Evolutionary conservation across 2,329 filamentous ascomycete species (phyloP).

Genomic region (Nannizzia gypsea): DNA sequence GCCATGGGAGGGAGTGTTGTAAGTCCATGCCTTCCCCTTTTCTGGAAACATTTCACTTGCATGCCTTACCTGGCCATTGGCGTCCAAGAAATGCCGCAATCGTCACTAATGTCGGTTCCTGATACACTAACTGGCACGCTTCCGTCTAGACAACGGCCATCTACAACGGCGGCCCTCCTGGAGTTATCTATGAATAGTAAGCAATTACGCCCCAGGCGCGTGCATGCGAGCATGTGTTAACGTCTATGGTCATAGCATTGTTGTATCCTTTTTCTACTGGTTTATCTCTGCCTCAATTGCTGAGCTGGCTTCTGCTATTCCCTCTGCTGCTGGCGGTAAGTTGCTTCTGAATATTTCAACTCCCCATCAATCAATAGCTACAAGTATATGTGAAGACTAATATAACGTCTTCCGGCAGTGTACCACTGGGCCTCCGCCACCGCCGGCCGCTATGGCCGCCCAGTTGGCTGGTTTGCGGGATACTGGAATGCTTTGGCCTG

Average conservation of each 20-base stretch:
- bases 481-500: conserved; percentile 40
- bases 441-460: conserved; percentile 44
- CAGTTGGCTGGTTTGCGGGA: conserved; percentile 38
- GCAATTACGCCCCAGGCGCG: conserved; percentile 3
- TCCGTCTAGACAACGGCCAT: conserved; percentile 38
- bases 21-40: conserved; percentile 35
- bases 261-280: conserved; percentile 44
- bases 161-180: conserved; percentile 50
- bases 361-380: background rate
- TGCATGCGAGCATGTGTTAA: conserved; percentile 13
- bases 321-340: conserved; percentile 44
- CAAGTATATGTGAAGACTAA: background rate
- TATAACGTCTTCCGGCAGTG: conserved; percentile 23
- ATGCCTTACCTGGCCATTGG: background rate
- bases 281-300: conserved; percentile 48
- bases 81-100: background rate
- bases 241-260: conserved; percentile 22
- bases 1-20: conserved; percentile 51
- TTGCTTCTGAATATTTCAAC: background rate
- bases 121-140: conserved; percentile 6
- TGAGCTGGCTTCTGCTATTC: conserved; percentile 50
- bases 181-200: conserved; percentile 51
- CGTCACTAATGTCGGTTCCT: background rate
- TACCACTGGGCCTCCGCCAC: conserved; percentile 53
- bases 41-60: background rate